Evolutionary conservation across 2,329 filamentous ascomycete species (phyloP), one percentile per base, ranked within the genome.

Genomic region (Ascochyta viciae-villosae): DNA sequence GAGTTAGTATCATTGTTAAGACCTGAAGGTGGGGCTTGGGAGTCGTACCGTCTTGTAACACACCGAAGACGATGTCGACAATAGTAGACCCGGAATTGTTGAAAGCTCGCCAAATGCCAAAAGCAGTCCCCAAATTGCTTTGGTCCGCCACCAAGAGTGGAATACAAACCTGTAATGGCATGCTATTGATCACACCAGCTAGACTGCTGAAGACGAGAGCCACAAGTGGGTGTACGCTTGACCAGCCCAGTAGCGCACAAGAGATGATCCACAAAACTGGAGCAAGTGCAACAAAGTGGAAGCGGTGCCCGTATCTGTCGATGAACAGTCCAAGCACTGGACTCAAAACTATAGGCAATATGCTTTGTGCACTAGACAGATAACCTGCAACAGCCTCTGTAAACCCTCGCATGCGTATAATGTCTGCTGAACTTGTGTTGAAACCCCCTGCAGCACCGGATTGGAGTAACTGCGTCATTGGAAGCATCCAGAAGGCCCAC

Each of bases 301-400:
- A 50, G n/a, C 47, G 37, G 15, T 50, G 38, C 4, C 47, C 47
- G 22, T 50, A 42, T 26, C 10, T 34, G 19, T 50, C 47, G 15
- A 43, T 37, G 15, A 23, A 13, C 3, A 43, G n/a, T 4, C 47
- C 47, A 16, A 50, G 37, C 3, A 50, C 29, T 7, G 47, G 47
- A 16, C 29, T 43, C 1, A 50, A 15, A 7, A 43, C 38, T 3
- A 50, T 50, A 6, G 47, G 39, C 15, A 50, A 38, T 15, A 43
- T 43, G 24, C 15, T 35, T 13, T 50, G 47, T 9, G 38, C 47
- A n/a, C 37, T 50, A 0, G 47, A 42, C 12, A 50, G 26, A 24
- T 50, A 50, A 13, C 47, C 39, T 24, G 47, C 47, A 29, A 50
- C 31, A 24, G 47, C 47, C n/a, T 50, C 47, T 26, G 47, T 50